Percentiles rank a stretch among this genome's conserved stretches.
These are phyloP conservation scores for Tylopilus intermedius DNA, from an alignment of 768 basidiomycete genomes.

Conservation along the genomic window DNA sequence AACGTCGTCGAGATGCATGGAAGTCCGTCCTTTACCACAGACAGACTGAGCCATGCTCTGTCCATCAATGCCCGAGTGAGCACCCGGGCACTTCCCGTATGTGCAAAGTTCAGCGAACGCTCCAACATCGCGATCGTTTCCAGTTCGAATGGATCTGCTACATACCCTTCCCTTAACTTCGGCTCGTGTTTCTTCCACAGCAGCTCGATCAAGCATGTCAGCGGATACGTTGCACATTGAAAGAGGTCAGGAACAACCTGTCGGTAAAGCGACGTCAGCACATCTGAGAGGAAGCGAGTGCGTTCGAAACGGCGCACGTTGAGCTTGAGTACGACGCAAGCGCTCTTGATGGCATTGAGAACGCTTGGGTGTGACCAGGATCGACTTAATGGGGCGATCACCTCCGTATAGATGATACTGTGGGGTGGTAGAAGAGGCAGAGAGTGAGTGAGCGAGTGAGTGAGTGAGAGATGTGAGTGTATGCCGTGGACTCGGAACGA, in stretches of 20 bases:
- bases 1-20: not conserved
- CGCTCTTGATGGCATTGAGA: too few species aligned
- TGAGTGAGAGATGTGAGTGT: too few species aligned
- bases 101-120: not conserved
- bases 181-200: constrained; percentile 6
- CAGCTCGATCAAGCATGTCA: not conserved
- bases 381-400: too few species aligned
- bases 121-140: not conserved
- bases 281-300: too few species aligned
- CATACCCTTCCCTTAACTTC: not conserved
- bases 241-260: not conserved
- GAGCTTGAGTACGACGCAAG: too few species aligned
- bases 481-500: too few species aligned
- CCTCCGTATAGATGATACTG: too few species aligned
- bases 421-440: too few species aligned
- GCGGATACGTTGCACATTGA: not conserved
- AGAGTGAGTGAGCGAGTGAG: too few species aligned
- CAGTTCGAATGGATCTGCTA: not conserved
- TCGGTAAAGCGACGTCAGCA: too few species aligned
- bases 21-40: not conserved
- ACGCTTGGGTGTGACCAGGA: too few species aligned
- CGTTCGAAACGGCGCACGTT: too few species aligned
- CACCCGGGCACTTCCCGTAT: not conserved
- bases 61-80: not conserved
- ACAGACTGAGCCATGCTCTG: not conserved